These are phyloP conservation scores for Podaxis sp. DNA, from an alignment of 768 basidiomycete genomes.

Conservation along the genomic window DNA sequence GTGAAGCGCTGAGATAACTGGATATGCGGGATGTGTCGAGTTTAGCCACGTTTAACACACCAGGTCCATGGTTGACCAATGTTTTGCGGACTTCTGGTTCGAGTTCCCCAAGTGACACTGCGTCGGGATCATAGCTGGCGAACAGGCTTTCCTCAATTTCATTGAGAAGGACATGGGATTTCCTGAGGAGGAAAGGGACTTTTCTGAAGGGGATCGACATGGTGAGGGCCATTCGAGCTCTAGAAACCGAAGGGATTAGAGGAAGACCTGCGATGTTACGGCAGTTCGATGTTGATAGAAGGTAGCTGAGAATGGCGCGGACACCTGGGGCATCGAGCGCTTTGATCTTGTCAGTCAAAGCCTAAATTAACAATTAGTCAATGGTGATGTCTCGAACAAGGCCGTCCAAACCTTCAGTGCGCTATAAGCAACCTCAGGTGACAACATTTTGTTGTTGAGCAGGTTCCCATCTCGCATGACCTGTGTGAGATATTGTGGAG, in stretches of 20 bases:
- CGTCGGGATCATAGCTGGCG: slow-evolving; percentile 26
- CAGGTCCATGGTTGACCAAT: slow-evolving; percentile 22
- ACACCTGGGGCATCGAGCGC: slow-evolving; percentile 4
- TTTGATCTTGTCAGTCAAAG: background rate
- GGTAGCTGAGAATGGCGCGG: slow-evolving; percentile 27
- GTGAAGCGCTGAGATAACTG: slow-evolving; percentile 24
- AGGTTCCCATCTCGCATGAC: slow-evolving; percentile 20
- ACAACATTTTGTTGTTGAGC: slow-evolving; percentile 15
- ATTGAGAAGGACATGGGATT: slow-evolving; percentile 27
- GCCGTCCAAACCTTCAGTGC: slow-evolving; percentile 28
- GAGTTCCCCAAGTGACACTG: slow-evolving; percentile 29
- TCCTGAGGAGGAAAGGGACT: slow-evolving; percentile 19
- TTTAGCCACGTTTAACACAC: slow-evolving; percentile 28
- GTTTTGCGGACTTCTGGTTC: slow-evolving; percentile 21
- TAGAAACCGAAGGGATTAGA: slow-evolving; percentile 29
- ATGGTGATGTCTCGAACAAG: background rate
- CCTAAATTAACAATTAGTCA: background rate
- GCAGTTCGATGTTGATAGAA: slow-evolving; percentile 32
- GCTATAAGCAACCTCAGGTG: slow-evolving; percentile 28
- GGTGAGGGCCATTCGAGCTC: background rate
- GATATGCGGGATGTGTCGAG: slow-evolving; percentile 26
- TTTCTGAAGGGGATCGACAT: background rate
- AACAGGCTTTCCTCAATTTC: slow-evolving; percentile 26
- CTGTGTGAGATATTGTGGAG: slow-evolving; percentile 32
- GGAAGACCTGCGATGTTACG: slow-evolving; percentile 35